Evolutionary conservation across 805 yeast species (phyloP), one percentile per base, ranked within the genome.

Genomic region (Sungouiella thailandica): DNA sequence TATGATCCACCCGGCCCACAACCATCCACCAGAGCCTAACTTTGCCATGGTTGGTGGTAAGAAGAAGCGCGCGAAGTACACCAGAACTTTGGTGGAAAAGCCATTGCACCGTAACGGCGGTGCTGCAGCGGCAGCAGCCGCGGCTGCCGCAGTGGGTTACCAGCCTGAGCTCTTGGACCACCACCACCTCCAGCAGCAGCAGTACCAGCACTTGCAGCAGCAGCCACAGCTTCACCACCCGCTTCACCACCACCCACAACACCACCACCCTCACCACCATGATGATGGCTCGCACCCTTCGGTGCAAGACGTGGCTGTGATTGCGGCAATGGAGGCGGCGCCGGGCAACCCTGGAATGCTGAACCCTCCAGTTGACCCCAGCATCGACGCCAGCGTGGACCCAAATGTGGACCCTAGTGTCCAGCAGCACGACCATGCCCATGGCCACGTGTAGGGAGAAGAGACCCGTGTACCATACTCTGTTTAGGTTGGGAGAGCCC

Each of bases 1-100:
- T 36, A 67, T 67, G 72, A 66, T 67, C 34, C 63, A 62, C 45
- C 70, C 71, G 1, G 57, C 57, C 15, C 72, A 67, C 49, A 67
- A 67, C 46, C 72, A 67, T 45, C 55, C 70, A 2, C 62, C 69
- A 11, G 71, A 65, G 49, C 68, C 69, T 25, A 52, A 52, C 40
- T 46, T 46, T 23, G 47, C 49, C 28, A 32, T 36, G 28, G 36
- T 47, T 17, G 51, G 51, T 28, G 51, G 53, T 28, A 59, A 59
- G 44, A 64, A 64, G 50, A 65, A 64, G 52, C 49, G 68, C 41
- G 55, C 54, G 37, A 63, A 62, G 50, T 54, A 49, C 47, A 49
- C 66, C 11, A 50, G 71, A 37, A 60, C 68, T 7, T 58, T 66
- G 46, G 72, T 66, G 8, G 70, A 66, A 41, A 66, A 66, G 50